phyloP scores from a whole-genome alignment of 1,284 basidiomycete genomes.

The Heterobasidion annosum region DNA sequence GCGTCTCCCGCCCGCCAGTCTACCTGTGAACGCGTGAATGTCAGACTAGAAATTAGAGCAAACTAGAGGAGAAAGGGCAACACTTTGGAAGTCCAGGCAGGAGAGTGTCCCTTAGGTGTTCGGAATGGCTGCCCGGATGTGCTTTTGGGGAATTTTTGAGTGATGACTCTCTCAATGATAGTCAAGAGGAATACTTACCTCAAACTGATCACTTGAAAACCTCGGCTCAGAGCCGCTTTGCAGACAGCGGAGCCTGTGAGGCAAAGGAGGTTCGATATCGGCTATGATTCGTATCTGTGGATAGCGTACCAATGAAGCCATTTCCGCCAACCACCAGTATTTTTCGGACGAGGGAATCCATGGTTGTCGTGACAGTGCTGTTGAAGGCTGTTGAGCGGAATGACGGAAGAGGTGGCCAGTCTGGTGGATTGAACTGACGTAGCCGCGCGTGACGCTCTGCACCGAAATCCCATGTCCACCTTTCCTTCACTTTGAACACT shows the following conservation, averaged over 20 bases:
- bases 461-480: too few species aligned
- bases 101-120: slow-evolving; percentile 84
- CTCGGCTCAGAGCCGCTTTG: slow-evolving; percentile 74
- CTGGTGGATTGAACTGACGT: too few species aligned
- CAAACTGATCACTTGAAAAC: slow-evolving; percentile 84
- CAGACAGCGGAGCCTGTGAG: slow-evolving; percentile 83
- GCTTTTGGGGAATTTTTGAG: slow-evolving; percentile 28
- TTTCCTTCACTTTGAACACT: too few species aligned
- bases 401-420: too few species aligned
- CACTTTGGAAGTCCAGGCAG: slow-evolving; percentile 78
- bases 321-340: slow-evolving; percentile 91
- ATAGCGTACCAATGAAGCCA: slow-evolving; percentile 77
- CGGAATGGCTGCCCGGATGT: slow-evolving; percentile 81
- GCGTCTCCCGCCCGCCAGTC: slow-evolving; percentile 78
- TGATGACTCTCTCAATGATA: neutral
- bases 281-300: slow-evolving; percentile 1
- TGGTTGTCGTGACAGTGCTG: neutral
- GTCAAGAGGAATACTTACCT: slow-evolving; percentile 40
- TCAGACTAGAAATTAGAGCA: neutral
- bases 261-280: neutral
- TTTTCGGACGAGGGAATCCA: slow-evolving; percentile 28
- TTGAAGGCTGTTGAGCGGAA: too few species aligned
- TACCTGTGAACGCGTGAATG: slow-evolving; percentile 36
- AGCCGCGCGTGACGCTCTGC: too few species aligned
- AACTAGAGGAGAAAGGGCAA: slow-evolving; percentile 1